Base-by-base conservation (phyloP, 2,329 filamentous ascomycete genomes). In the Fusarium zealandicum region DNA sequence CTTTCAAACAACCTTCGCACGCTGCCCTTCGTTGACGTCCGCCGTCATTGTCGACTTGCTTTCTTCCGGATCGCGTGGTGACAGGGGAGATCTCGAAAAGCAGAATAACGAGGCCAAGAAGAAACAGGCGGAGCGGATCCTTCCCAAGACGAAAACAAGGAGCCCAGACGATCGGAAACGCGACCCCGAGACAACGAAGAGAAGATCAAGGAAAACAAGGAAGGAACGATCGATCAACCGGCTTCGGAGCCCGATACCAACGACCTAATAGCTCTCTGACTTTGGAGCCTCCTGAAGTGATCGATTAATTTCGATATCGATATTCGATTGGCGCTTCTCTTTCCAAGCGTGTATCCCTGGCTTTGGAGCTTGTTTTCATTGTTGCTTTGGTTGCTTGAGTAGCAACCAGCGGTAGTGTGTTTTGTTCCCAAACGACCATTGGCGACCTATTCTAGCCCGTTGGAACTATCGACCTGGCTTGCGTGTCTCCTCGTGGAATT, bases 381-480 rank as follows among this genome's bases (percentile, higher is more conserved):
- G 28, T 33, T 48, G 22, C 6, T 42, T 25, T 39, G 43, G 35
- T 42, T 54, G 31, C 38, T 59, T 55, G 35, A 44, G 43, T 22
- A 58, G 36, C 53, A 27, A 42, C 43, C 17, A 31, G 50, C 44
- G 22, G 22, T 25, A 9, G 22, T 25, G 6, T 25, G 22, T 25
- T 25, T 25, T 25, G 22, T 25, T 8, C 9, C 5, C 20, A 22
- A 22, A 22, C 20, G 4, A 25, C 22, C 22, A 9, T 25, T 25
- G 22, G 22, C 22, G 6, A 25, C 22, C 20, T 20, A 6, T 20
- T 20, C 20, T 6, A 20, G n/a, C n/a, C n/a, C n/a, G n/a, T n/a
- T n/a, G n/a, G n/a, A n/a, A n/a, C n/a, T n/a, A 65, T 54, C 48
- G 37, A 61, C 47, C 54, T 49, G 45, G 31, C 35, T 51, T 8